A percentile compares a stretch with the other conserved stretches of the same genome.
phyloP scores from a whole-genome alignment of 176 grass and related monocot genomes.

The Melocanna baccifera region DNA sequence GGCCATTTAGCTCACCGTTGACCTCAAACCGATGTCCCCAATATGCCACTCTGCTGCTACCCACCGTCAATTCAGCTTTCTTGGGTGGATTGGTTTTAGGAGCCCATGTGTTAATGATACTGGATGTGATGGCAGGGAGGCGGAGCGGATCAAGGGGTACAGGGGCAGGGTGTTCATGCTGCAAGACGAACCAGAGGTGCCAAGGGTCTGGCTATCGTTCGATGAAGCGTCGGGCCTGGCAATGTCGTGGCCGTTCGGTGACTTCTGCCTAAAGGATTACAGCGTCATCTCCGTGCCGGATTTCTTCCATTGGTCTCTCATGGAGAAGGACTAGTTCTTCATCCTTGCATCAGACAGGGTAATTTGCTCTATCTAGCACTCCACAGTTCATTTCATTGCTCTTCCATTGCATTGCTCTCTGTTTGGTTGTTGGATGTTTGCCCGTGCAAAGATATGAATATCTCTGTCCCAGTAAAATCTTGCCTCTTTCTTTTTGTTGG shows the following conservation, averaged over 20 bases:
- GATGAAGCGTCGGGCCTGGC: slow-evolving; percentile 88
- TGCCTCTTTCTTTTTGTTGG: neutral
- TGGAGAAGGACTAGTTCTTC: slow-evolving; percentile 73
- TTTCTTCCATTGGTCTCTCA: slow-evolving; percentile 82
- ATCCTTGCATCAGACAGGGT: slow-evolving; percentile 92
- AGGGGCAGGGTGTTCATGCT: too few species aligned
- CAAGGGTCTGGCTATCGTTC: slow-evolving; percentile 90
- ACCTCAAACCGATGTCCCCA: too few species aligned
- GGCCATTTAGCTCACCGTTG: too few species aligned
- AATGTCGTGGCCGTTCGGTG: slow-evolving; percentile 88
- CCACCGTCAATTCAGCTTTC: neutral
- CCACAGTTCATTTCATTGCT: neutral
- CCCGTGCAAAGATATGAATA: slow-evolving; percentile 23
- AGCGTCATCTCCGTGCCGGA: slow-evolving; percentile 94
- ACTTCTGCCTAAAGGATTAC: slow-evolving; percentile 97
- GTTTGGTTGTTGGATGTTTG: slow-evolving; percentile 4
- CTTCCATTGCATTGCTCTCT: neutral
- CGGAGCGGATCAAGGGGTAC: too few species aligned
- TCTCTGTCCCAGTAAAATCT: slow-evolving; percentile 28
- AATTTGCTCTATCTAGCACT: slow-evolving; percentile 21
- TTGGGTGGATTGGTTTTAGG: neutral
- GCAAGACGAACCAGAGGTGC: slow-evolving; percentile 94
- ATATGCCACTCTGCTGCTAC: slow-evolving; percentile 39
- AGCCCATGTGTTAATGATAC: neutral
- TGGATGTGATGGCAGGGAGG: too few species aligned